A percentile compares a stretch with the other conserved stretches of the same genome.
Conservation (phyloP, 2,329 filamentous ascomycete species). For the Torrubiellomyces zombiae region DNA sequence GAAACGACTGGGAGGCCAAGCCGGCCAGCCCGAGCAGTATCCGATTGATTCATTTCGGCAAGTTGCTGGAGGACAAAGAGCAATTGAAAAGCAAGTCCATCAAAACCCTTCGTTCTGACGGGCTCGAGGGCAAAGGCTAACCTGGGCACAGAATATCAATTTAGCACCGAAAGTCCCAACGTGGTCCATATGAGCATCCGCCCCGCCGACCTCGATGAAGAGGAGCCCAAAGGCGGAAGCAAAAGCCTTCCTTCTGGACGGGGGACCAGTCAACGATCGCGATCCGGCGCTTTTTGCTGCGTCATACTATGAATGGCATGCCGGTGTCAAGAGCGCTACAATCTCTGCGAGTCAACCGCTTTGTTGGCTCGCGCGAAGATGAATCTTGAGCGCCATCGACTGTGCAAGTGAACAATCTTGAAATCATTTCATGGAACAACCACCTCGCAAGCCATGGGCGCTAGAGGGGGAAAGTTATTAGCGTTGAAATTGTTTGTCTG, state of each 20-base stretch:
- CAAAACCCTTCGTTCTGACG: constrained; percentile 2
- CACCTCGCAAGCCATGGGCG: too few relatives aligned
- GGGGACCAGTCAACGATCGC: constrained; percentile 22
- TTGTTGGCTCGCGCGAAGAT: too few relatives aligned
- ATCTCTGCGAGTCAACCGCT: too few relatives aligned
- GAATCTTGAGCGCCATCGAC: too few relatives aligned
- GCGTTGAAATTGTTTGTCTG: too few relatives aligned
- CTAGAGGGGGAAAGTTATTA: too few relatives aligned
- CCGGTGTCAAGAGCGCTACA: too few relatives aligned
- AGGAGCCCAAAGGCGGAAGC: constrained; percentile 54
- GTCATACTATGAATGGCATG: constrained; percentile 27
- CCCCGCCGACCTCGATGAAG: constrained; percentile 72
- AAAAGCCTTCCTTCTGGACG: constrained; percentile 24
- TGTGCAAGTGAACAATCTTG: too few relatives aligned
- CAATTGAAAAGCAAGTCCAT: constrained; percentile 56
- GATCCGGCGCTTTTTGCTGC: constrained; percentile 27
- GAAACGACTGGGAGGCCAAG: constrained; percentile 76
- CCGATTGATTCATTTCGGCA: constrained; percentile 80
- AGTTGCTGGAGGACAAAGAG: constrained; percentile 77
- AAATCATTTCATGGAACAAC: too few relatives aligned
- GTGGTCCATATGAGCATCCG: constrained; percentile 92
- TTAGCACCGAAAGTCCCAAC: constrained; percentile 58
- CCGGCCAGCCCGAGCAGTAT: constrained; percentile 81
- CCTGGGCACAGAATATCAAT: constrained; percentile 50
- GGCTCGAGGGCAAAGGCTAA: constrained; percentile 1